Evolutionary conservation across 2,329 filamentous ascomycete genomes (phyloP).

Genomic region (Gnomoniopsis sp.): DNA sequence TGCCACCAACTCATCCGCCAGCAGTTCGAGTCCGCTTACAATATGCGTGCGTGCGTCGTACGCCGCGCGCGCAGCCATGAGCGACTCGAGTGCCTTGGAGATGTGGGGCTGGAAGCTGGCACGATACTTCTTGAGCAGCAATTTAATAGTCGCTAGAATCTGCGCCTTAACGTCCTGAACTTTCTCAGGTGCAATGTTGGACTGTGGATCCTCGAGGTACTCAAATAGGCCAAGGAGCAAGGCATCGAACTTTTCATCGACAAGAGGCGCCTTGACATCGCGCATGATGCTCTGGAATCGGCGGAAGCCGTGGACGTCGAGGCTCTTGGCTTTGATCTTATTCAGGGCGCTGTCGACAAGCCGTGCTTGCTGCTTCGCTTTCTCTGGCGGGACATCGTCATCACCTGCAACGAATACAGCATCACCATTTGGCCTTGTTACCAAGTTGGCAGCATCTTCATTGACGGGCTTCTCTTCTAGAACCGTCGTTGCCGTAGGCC

Average conservation of each 20-base stretch:
- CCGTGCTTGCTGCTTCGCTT: conserved; percentile 54
- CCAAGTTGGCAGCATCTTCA: conserved; percentile 43
- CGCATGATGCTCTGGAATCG: conserved; percentile 73
- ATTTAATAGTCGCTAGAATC: conserved; percentile 69
- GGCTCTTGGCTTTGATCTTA: conserved; percentile 65
- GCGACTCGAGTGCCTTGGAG: conserved; percentile 62
- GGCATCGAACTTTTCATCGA: conserved; percentile 65
- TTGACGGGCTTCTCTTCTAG: conserved; percentile 60
- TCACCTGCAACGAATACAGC: conserved; percentile 2
- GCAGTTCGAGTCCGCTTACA: conserved; percentile 68
- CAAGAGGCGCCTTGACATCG: conserved; percentile 60
- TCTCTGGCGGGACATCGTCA: conserved; percentile 43
- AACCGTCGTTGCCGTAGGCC: conserved; percentile 44
- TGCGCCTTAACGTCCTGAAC: conserved; percentile 71
- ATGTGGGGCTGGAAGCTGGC: conserved; percentile 66
- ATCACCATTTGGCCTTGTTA: conserved; percentile 21
- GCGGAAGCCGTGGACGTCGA: conserved; percentile 80
- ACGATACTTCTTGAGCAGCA: conserved; percentile 66
- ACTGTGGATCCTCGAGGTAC: conserved; percentile 63
- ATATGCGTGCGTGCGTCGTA: conserved; percentile 71
- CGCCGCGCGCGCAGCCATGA: conserved; percentile 61
- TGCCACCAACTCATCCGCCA: conserved; percentile 67
- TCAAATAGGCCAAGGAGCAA: conserved; percentile 66
- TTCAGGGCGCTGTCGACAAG: conserved; percentile 72
- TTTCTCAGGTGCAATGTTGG: conserved; percentile 58